These are phyloP conservation scores for Lecanicillium sp. DNA, from an alignment of 2,329 filamentous ascomycete species.

Conservation along the genomic window DNA sequence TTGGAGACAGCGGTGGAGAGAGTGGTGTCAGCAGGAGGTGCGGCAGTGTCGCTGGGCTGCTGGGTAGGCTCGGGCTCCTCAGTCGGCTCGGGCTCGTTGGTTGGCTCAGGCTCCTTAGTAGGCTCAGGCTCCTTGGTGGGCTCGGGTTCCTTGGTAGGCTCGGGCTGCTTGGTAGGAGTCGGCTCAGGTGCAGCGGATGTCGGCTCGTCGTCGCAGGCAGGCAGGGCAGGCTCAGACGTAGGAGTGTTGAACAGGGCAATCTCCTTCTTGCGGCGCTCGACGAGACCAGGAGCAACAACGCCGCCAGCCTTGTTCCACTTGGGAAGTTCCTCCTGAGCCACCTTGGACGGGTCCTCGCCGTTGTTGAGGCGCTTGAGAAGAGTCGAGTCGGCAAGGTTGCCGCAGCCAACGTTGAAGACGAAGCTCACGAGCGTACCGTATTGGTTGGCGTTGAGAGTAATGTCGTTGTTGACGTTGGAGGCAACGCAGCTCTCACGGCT, in stretches of 20 bases:
- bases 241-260: slow-evolving; percentile 21
- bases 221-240: slow-evolving; percentile 11
- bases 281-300: slow-evolving; percentile 26
- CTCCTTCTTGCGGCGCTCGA: slow-evolving; percentile 30
- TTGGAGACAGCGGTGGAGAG: not conserved
- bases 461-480: slow-evolving; percentile 12
- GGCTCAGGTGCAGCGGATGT: not conserved
- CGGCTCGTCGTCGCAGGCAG: not conserved
- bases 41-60: not conserved
- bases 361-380: slow-evolving; percentile 33
- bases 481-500: slow-evolving; percentile 1
- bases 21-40: not conserved
- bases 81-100: not conserved
- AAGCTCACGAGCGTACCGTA: slow-evolving; percentile 39
- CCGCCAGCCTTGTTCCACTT: slow-evolving; percentile 33
- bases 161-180: not conserved
- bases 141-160: not conserved
- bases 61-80: not conserved
- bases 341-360: slow-evolving; percentile 27
- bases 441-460: slow-evolving; percentile 36
- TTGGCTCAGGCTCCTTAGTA: not conserved
- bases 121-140: not conserved
- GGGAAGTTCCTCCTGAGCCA: slow-evolving; percentile 33
- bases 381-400: slow-evolving; percentile 24
- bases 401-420: slow-evolving; percentile 37